Percentiles rank a stretch among this genome's conserved stretches.
Evolutionary conservation across 176 grass and related monocot species (phyloP).

Genomic region (Microstegium vimineum): DNA sequence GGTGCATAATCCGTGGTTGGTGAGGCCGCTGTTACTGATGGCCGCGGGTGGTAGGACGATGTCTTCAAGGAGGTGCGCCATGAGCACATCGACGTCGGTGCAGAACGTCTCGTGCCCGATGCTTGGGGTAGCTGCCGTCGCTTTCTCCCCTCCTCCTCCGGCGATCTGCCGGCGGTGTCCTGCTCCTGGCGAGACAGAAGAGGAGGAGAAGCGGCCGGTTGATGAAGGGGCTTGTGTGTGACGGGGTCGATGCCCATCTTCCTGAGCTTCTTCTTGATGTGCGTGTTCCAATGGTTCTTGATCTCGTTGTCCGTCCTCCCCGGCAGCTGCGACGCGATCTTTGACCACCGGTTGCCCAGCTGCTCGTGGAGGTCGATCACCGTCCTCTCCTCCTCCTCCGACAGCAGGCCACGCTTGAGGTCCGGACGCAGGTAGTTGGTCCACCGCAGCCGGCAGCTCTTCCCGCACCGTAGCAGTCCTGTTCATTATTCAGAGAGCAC

Average conservation of each 20-base stretch:
- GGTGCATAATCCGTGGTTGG: not conserved
- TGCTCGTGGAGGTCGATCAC: not conserved
- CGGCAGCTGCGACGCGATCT: slow-evolving; percentile 78
- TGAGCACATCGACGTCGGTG: slow-evolving; percentile 39
- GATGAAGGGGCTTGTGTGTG: slow-evolving; percentile 78
- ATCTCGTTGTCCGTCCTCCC: slow-evolving; percentile 91
- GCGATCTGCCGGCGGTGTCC: not conserved
- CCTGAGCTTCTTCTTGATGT: slow-evolving; percentile 84
- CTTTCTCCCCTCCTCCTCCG: not conserved
- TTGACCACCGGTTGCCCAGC: slow-evolving; percentile 96
- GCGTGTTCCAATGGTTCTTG: slow-evolving; percentile 96
- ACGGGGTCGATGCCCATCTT: slow-evolving; percentile 78
- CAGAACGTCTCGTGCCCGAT: slow-evolving; percentile 29
- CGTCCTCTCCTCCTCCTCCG: not conserved
- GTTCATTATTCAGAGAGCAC: not conserved
- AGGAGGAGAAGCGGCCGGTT: no score
- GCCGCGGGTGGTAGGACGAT: slow-evolving; percentile 23
- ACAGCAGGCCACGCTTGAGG: slow-evolving; percentile 57
- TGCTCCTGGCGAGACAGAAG: no score
- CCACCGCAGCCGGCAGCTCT: slow-evolving; percentile 39
- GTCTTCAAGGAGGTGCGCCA: slow-evolving; percentile 46
- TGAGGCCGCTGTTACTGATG: not conserved
- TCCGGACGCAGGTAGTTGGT: slow-evolving; percentile 87
- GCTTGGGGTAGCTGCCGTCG: not conserved
- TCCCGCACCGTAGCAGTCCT: not conserved